These are phyloP conservation scores for Baudoinia panamericana DNA, from an alignment of 495 filamentous ascomycete genomes.

Conservation along the genomic window DNA sequence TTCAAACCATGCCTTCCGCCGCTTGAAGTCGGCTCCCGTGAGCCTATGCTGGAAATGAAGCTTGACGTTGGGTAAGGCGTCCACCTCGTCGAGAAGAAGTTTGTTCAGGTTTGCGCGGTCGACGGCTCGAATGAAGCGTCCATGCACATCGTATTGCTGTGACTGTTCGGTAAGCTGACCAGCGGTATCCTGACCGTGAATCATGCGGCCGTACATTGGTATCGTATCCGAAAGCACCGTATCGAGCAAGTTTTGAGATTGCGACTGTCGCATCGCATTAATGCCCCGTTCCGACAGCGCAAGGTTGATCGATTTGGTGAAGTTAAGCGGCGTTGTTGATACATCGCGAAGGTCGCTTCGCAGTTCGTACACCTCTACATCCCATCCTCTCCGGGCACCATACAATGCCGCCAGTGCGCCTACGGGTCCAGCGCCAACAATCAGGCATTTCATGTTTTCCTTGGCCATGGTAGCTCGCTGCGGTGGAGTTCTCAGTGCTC, in stretches of 20 bases:
- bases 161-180: slow-evolving; percentile 60
- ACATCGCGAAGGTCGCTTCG: slow-evolving; percentile 79
- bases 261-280: slow-evolving; percentile 60
- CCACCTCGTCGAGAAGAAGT: slow-evolving; percentile 70
- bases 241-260: slow-evolving; percentile 50
- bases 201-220: slow-evolving; percentile 96
- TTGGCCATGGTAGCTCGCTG: slow-evolving; percentile 13
- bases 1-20: slow-evolving; percentile 80
- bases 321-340: slow-evolving; percentile 76
- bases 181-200: slow-evolving; percentile 53
- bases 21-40: slow-evolving; percentile 67
- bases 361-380: slow-evolving; percentile 91
- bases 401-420: slow-evolving; percentile 87
- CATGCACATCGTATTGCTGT: slow-evolving; percentile 83
- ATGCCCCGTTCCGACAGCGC: slow-evolving; percentile 92
- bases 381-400: slow-evolving; percentile 69
- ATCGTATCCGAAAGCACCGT: slow-evolving; percentile 64
- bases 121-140: slow-evolving; percentile 51
- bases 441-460: slow-evolving; percentile 52
- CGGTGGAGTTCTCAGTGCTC: too few species aligned
- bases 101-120: slow-evolving; percentile 80
- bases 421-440: slow-evolving; percentile 86
- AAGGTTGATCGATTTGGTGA: slow-evolving; percentile 95
- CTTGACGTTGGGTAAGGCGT: slow-evolving; percentile 70
- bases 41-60: slow-evolving; percentile 88